phyloP scores from a whole-genome alignment of 2,329 filamentous ascomycete species.

The Sporothrix curviconia region DNA sequence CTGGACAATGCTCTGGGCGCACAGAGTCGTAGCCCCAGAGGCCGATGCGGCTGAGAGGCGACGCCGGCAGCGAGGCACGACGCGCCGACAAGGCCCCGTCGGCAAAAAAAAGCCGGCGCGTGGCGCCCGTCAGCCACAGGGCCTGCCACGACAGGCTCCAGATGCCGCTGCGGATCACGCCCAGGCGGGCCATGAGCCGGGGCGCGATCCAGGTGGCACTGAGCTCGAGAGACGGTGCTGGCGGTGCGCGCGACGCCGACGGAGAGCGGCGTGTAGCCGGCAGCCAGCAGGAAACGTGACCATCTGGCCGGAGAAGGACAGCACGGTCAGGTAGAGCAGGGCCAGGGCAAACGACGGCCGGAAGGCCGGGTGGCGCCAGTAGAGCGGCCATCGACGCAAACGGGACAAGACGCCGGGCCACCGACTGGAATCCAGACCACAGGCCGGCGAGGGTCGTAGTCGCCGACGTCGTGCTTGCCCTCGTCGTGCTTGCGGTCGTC shows the following conservation, averaged over 20 bases:
- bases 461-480: background rate
- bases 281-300: conserved; percentile 54
- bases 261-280: conserved; percentile 43
- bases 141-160: conserved; percentile 67
- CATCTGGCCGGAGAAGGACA: conserved; percentile 57
- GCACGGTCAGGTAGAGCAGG: conserved; percentile 56
- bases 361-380: conserved; percentile 49
- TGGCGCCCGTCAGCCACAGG: conserved; percentile 42
- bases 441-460: too few species aligned
- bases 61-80: conserved; percentile 43
- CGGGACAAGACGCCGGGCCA: conserved; percentile 19
- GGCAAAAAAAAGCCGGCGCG: conserved; percentile 36
- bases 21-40: conserved; percentile 58
- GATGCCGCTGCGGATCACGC: conserved; percentile 57
- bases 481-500: background rate
- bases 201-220: conserved; percentile 56
- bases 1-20: conserved; percentile 54
- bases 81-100: conserved; percentile 32
- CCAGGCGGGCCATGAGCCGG: conserved; percentile 46
- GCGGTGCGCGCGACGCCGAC: conserved; percentile 48
- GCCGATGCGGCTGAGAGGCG: conserved; percentile 50
- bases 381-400: conserved; percentile 33
- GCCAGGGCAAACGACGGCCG: conserved; percentile 54
- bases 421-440: background rate
- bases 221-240: conserved; percentile 50